These are phyloP conservation scores for Suhomyces kilbournensis DNA, from an alignment of 805 yeast species.

Conservation along the genomic window DNA sequence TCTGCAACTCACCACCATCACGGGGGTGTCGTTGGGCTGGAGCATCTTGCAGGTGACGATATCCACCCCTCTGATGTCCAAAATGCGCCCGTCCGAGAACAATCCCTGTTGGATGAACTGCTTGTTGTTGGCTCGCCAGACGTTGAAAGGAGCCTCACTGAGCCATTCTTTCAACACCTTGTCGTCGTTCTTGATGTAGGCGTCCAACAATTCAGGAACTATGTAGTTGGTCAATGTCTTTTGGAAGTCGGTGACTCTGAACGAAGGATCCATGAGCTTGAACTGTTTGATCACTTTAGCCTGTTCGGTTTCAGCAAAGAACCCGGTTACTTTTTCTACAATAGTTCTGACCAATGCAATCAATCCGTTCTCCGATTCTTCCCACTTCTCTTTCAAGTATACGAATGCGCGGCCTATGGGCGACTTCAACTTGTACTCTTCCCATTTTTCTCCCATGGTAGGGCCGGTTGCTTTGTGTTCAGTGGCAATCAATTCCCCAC, in stretches of 20 bases:
- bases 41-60: constrained; percentile 82
- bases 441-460: constrained; percentile 60
- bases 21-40: constrained; percentile 91
- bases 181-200: constrained; percentile 89
- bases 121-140: constrained; percentile 90
- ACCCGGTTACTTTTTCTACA: constrained; percentile 74
- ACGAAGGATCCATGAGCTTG: constrained; percentile 85
- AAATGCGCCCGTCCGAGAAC: constrained; percentile 84
- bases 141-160: constrained; percentile 94
- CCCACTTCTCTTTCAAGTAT: constrained; percentile 70
- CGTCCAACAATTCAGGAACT: constrained; percentile 93
- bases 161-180: constrained; percentile 83
- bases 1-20: constrained; percentile 87
- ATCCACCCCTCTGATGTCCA: constrained; percentile 94
- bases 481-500: constrained; percentile 77
- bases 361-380: constrained; percentile 91
- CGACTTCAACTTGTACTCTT: constrained; percentile 63
- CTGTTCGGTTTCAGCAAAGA: constrained; percentile 94
- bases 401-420: constrained; percentile 64
- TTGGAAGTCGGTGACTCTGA: constrained; percentile 74
- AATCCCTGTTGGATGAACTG: constrained; percentile 88
- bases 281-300: constrained; percentile 88
- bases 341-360: constrained; percentile 77
- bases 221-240: constrained; percentile 86
- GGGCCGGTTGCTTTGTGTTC: constrained; percentile 75